Evolutionary conservation across 208 protist genomes (phyloP), one percentile per base, ranked within the genome.

Genomic region (Trypanosoma avium): DNA sequence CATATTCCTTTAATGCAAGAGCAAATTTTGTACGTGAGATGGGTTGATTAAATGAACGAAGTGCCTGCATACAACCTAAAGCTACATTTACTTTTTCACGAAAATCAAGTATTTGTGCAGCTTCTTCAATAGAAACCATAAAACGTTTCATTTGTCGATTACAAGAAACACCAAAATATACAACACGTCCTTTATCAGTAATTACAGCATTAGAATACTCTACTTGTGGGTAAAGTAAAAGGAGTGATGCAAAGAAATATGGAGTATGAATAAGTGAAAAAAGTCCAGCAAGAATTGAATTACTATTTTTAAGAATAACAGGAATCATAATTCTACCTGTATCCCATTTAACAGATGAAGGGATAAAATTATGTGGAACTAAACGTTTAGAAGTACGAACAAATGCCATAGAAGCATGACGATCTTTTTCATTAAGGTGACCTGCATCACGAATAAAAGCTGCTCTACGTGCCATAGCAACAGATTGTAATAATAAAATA

Each of bases 81-180:
- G 81, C 77, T 17, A 59, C 29, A 70, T 86, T 88, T 65, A 79
- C 79, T 48, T 71, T 73, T 64, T 94, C 81, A 22, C 90, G 85
- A 70, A 93, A 94, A 70, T 94, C 79, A 27, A 96, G 75, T 61
- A 96, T 87, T 52, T 75, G 62, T 32, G 75, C 79, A 27, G 88
- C 88, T 38, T 92, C 83, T 29, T 72, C 69, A 65, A 94, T 79
- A 60, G 60, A 67, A 33, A 93, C 79, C 22, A 75, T 61, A 50
- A 90, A 88, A 38, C 90, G 90, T 79, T 94, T 94, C 82, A 91
- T 90, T 53, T 94, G 88, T 15, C 76, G 62, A 67, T 96, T 94
- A 76, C 83, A 88, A 8, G 82, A 84, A 29, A 96, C 77, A 57
- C 84, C 85, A 68, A 96, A 88, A 65, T 92, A 90, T 26, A 94